Conservation (phyloP, 768 basidiomycete genomes). For the Tephrocybe sp. region DNA sequence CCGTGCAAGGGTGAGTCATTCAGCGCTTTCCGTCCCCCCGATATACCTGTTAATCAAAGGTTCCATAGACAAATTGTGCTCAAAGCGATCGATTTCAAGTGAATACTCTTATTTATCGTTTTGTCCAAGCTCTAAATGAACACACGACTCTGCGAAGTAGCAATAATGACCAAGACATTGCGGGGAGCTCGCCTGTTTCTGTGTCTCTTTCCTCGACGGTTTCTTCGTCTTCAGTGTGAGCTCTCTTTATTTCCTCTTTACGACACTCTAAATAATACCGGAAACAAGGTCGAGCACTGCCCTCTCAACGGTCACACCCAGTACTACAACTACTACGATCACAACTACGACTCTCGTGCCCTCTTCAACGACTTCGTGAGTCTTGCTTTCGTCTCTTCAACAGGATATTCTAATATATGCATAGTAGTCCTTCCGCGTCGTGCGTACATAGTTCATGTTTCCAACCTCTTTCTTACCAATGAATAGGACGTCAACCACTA, state of each 20-base stretch:
- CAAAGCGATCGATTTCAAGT: slow-evolving; percentile 1
- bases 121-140: neutral
- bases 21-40: neutral
- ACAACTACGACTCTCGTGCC: neutral
- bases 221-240: neutral
- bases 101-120: neutral
- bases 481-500: neutral
- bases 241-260: neutral
- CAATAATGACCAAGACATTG: slow-evolving; percentile 3
- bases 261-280: neutral
- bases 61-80: neutral
- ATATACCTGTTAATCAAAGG: neutral
- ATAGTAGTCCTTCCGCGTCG: too few relatives aligned
- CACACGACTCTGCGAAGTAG: neutral
- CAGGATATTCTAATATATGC: too few relatives aligned
- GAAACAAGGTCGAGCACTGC: neutral
- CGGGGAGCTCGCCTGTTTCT: neutral
- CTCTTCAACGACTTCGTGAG: neutral
- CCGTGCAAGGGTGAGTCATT: neutral
- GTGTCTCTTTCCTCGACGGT: neutral
- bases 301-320: neutral
- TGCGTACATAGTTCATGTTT: neutral
- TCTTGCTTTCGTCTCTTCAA: neutral
- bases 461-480: neutral
- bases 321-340: neutral